These are phyloP conservation scores for Aspergillus costaricaensis DNA, from an alignment of 2,329 filamentous ascomycete species.

Conservation along the genomic window DNA sequence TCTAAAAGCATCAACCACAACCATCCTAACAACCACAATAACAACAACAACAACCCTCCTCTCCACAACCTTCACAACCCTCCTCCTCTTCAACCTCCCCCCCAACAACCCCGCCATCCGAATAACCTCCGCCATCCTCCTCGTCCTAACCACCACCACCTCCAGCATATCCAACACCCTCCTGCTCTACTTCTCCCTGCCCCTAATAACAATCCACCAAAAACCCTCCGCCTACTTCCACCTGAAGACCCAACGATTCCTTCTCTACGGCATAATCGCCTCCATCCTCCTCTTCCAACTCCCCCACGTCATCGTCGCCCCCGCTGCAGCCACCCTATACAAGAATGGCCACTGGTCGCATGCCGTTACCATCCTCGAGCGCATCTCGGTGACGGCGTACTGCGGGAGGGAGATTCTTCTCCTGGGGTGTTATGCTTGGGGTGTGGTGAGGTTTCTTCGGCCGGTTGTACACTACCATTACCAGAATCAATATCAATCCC, in stretches of 20 bases:
- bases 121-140: neutral
- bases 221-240: slow-evolving; percentile 21
- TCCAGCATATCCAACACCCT: slow-evolving; percentile 46
- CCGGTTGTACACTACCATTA: slow-evolving; percentile 41
- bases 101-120: neutral
- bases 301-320: slow-evolving; percentile 36
- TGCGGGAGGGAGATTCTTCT: slow-evolving; percentile 55
- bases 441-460: slow-evolving; percentile 43
- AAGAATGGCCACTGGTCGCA: slow-evolving; percentile 1
- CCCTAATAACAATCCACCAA: slow-evolving; percentile 42
- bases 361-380: slow-evolving; percentile 43
- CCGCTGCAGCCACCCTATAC: slow-evolving; percentile 31
- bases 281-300: slow-evolving; percentile 39
- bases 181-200: slow-evolving; percentile 50
- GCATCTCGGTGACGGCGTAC: slow-evolving; percentile 53
- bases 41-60: slow-evolving; percentile 30
- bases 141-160: slow-evolving; percentile 37
- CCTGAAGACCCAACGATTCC: slow-evolving; percentile 17
- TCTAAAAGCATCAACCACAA: no score
- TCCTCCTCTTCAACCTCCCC: neutral
- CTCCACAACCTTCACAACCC: slow-evolving; percentile 31
- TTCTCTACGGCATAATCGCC: slow-evolving; percentile 47
- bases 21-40: no score
- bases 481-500: no score
- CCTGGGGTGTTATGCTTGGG: slow-evolving; percentile 53